These are phyloP conservation scores for Spathaspora girioi DNA, from an alignment of 805 yeast genomes.

Conservation along the genomic window DNA sequence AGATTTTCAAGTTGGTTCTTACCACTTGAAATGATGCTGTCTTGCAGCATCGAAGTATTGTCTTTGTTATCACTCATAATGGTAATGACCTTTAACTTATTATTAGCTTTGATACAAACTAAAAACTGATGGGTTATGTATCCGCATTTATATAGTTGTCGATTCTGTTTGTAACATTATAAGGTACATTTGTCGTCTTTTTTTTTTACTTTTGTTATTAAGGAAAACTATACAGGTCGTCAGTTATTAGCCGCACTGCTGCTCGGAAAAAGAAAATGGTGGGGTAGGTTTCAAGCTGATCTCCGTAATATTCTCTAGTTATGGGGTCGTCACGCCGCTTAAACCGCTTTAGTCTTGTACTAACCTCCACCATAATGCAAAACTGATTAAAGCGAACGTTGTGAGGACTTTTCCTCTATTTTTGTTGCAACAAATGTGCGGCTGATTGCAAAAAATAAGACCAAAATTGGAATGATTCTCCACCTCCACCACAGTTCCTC, in stretches of 20 bases:
- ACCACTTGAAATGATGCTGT: background rate
- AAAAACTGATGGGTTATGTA: background rate
- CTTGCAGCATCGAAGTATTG: background rate
- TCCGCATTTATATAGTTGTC: background rate
- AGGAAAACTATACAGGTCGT: no score
- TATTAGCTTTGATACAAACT: background rate
- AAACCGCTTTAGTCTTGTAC: background rate
- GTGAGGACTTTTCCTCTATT: background rate
- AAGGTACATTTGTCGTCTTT: no score
- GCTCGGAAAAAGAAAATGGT: no score
- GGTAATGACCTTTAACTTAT: background rate
- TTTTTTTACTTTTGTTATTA: no score
- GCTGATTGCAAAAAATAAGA: background rate
- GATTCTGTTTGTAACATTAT: background rate
- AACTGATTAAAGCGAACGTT: background rate
- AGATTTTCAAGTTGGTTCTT: background rate
- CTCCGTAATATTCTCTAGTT: no score
- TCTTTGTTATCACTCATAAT: background rate
- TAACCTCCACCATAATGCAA: background rate
- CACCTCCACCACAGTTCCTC: slow-evolving; percentile 1
- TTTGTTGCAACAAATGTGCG: background rate
- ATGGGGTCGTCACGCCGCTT: no score
- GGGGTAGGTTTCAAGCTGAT: no score
- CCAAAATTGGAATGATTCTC: background rate
- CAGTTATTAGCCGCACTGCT: no score